phyloP scores from a whole-genome alignment of 345 rosid species.

The Alliaria petiolata region DNA sequence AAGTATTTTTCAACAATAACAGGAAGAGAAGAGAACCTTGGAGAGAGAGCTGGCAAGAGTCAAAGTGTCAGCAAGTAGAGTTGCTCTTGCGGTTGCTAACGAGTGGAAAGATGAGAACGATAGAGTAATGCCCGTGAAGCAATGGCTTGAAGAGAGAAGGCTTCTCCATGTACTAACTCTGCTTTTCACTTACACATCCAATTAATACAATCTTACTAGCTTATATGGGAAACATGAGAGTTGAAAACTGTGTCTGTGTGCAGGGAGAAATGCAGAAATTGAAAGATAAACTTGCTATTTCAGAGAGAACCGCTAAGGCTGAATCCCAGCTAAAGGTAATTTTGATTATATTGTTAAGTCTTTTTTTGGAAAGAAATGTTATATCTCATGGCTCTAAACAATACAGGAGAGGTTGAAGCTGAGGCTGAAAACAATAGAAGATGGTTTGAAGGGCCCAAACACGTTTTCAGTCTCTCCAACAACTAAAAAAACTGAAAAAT shows the following conservation, averaged over 20 bases:
- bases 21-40: slow-evolving; percentile 90
- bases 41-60: slow-evolving; percentile 94
- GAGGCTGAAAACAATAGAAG: slow-evolving; percentile 77
- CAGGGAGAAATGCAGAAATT: slow-evolving; percentile 90
- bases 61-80: slow-evolving; percentile 74
- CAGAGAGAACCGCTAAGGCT: slow-evolving; percentile 88
- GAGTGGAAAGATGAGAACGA: slow-evolving; percentile 96
- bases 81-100: slow-evolving; percentile 83
- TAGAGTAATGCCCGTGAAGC: slow-evolving; percentile 86
- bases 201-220: neutral
- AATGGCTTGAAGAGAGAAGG: slow-evolving; percentile 92
- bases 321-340: slow-evolving; percentile 87
- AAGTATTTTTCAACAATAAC: neutral
- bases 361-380: neutral
- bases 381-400: neutral
- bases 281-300: slow-evolving; percentile 66
- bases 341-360: neutral
- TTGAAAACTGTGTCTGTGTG: slow-evolving; percentile 2
- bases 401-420: slow-evolving; percentile 75
- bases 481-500: slow-evolving; percentile 44
- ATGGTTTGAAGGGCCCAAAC: slow-evolving; percentile 51
- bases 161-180: slow-evolving; percentile 59
- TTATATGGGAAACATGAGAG: neutral
- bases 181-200: neutral
- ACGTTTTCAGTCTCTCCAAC: slow-evolving; percentile 29